Evolutionary conservation across 2,329 filamentous ascomycete species (phyloP).

Genomic region (Aspergillus chevalieri): DNA sequence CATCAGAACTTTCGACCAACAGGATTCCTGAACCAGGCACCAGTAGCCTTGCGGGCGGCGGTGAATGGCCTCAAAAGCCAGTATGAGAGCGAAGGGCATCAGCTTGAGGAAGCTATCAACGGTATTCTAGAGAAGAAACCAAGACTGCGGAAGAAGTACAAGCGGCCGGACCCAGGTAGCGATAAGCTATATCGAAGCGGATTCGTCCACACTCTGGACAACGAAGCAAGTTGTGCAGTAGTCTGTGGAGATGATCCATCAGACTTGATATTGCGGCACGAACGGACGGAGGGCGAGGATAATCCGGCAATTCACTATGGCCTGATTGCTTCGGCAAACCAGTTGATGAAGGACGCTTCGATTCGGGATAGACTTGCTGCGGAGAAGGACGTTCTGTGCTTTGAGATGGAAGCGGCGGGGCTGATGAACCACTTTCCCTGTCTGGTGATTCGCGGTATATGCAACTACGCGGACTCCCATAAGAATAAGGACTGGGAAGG

Average conservation of each 20-base stretch:
- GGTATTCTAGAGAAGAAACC: constrained; percentile 3
- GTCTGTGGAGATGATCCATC: constrained; percentile 5
- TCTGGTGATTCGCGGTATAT: constrained; percentile 5
- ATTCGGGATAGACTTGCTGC: constrained; percentile 1
- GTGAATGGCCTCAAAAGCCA: constrained; percentile 3
- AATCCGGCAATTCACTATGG: constrained; percentile 5
- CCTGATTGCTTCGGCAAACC: constrained; percentile 4
- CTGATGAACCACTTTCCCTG: constrained; percentile 5
- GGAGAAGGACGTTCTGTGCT: constrained; percentile 3
- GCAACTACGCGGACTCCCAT: not conserved
- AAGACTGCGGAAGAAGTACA: constrained; percentile 4
- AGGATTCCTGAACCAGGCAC: constrained; percentile 12
- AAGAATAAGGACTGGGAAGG: constrained; percentile 1
- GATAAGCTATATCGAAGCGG: constrained; percentile 4
- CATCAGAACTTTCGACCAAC: constrained; percentile 10
- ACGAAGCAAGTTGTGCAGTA: not conserved
- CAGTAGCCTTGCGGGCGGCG: constrained; percentile 10
- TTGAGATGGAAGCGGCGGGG: constrained; percentile 4
- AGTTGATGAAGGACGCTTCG: not conserved
- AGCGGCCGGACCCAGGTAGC: constrained; percentile 5
- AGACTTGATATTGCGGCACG: constrained; percentile 4
- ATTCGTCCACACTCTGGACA: not conserved
- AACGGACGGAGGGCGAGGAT: constrained; percentile 3
- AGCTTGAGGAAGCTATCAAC: constrained; percentile 5
- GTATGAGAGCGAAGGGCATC: constrained; percentile 8